Evolutionary conservation across 2,329 filamentous ascomycete genomes (phyloP).

Genomic region (Drechslera avenae): DNA sequence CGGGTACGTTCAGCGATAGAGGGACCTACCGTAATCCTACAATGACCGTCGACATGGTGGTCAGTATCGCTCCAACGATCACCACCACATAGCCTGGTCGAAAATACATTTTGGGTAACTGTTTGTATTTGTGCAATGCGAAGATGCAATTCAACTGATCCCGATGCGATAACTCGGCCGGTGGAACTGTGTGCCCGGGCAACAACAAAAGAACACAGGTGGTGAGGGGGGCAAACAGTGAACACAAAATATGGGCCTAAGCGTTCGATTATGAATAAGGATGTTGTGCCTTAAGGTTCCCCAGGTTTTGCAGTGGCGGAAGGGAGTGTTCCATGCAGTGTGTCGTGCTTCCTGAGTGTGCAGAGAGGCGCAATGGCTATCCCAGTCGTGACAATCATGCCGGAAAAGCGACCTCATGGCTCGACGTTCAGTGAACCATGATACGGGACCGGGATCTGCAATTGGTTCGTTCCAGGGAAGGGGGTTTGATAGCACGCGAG

Average conservation of each 20-base stretch:
- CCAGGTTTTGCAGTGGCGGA: slow-evolving; percentile 25
- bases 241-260: slow-evolving; percentile 9
- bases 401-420: slow-evolving; percentile 7
- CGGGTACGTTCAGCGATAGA: neutral
- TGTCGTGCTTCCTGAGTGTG: slow-evolving; percentile 19
- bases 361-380: slow-evolving; percentile 16
- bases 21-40: slow-evolving; percentile 37
- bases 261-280: slow-evolving; percentile 14
- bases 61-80: slow-evolving; percentile 42
- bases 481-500: neutral
- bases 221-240: slow-evolving; percentile 14
- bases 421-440: slow-evolving; percentile 10
- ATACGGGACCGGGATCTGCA: neutral
- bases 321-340: slow-evolving; percentile 18
- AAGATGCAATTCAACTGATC: neutral
- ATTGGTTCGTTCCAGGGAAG: slow-evolving; percentile 1
- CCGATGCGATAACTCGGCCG: slow-evolving; percentile 2
- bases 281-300: slow-evolving; percentile 22
- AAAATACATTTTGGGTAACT: slow-evolving; percentile 30
- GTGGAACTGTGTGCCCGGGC: slow-evolving; percentile 6
- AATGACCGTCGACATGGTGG: slow-evolving; percentile 42
- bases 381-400: slow-evolving; percentile 18
- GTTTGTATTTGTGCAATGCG: neutral
- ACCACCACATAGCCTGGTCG: slow-evolving; percentile 43
- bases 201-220: slow-evolving; percentile 8